Evolutionary conservation across 2,329 filamentous ascomycete genomes (phyloP).

Genomic region (Scedosporium dehoogii): DNA sequence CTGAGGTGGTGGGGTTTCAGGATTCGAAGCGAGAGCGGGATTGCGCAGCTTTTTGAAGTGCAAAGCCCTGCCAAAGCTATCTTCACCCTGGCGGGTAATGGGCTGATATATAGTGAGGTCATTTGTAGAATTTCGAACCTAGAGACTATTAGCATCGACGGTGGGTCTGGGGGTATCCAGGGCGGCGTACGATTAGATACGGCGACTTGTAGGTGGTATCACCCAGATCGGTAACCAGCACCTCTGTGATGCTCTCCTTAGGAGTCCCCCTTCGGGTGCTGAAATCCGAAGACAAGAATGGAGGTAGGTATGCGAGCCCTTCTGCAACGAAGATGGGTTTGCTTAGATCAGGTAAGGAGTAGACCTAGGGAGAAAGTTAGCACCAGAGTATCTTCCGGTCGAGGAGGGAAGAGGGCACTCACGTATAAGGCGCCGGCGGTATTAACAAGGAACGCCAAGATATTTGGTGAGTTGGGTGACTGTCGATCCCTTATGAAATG

Average conservation of each 20-base stretch:
- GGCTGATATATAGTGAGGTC: constrained; percentile 86
- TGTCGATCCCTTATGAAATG: constrained; percentile 40
- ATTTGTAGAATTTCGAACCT: constrained; percentile 70
- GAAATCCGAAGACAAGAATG: constrained; percentile 63
- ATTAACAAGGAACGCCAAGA: constrained; percentile 69
- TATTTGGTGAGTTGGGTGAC: constrained; percentile 32
- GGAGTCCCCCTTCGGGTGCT: constrained; percentile 57
- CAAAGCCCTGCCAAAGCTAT: constrained; percentile 46
- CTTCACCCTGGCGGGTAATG: constrained; percentile 37
- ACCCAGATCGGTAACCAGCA: constrained; percentile 77
- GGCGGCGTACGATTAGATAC: constrained; percentile 63
- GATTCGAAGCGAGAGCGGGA: constrained; percentile 45
- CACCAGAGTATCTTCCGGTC: not conserved
- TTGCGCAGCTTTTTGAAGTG: constrained; percentile 71
- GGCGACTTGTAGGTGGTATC: constrained; percentile 61
- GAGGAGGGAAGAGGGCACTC: constrained; percentile 20
- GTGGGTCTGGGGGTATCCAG: constrained; percentile 1
- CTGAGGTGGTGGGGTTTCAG: not conserved
- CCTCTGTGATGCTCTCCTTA: constrained; percentile 66
- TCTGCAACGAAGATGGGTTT: constrained; percentile 66
- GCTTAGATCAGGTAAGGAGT: constrained; percentile 62
- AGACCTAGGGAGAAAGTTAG: constrained; percentile 48
- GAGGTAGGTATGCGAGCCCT: constrained; percentile 67
- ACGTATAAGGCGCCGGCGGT: constrained; percentile 66
- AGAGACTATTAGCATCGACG: not conserved